Evolutionary conservation across 148 eudicot species (phyloP).

Genomic region (Silene uniflora): DNA sequence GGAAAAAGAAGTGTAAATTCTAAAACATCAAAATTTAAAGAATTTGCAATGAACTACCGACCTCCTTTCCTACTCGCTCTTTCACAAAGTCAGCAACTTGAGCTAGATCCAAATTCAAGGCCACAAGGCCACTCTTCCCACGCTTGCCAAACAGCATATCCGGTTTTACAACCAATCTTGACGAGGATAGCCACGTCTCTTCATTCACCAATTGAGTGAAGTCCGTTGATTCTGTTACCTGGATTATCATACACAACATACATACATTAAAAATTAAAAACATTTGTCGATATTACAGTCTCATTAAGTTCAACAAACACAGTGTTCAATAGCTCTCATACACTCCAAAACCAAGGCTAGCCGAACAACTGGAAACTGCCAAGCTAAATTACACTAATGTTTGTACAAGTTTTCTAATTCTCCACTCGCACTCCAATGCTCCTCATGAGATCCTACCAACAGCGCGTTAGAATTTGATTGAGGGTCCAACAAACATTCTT

Average conservation of each 20-base stretch:
- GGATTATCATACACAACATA: slow-evolving; percentile 6
- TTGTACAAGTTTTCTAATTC: background rate
- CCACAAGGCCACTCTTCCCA: slow-evolving; percentile 83
- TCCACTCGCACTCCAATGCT: background rate
- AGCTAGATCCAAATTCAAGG: slow-evolving; percentile 69
- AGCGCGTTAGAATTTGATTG: no score
- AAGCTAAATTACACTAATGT: background rate
- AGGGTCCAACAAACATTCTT: background rate
- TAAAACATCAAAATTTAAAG: background rate
- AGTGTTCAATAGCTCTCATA: background rate
- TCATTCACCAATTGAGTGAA: slow-evolving; percentile 49
- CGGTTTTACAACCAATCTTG: slow-evolving; percentile 73
- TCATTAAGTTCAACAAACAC: background rate
- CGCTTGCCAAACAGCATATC: slow-evolving; percentile 91
- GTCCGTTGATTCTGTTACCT: slow-evolving; percentile 67
- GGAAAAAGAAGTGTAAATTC: background rate
- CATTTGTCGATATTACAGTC: background rate
- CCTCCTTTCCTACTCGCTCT: slow-evolving; percentile 68
- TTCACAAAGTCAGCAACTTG: slow-evolving; percentile 79
- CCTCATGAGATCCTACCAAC: background rate
- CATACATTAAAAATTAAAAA: background rate
- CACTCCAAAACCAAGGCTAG: background rate
- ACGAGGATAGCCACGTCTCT: slow-evolving; percentile 74
- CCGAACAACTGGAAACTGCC: background rate
- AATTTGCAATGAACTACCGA: slow-evolving; percentile 2